Evolutionary conservation across 768 basidiomycete genomes (phyloP), one percentile per base, ranked within the genome.

Genomic region (Phanerochaete carnosa): DNA sequence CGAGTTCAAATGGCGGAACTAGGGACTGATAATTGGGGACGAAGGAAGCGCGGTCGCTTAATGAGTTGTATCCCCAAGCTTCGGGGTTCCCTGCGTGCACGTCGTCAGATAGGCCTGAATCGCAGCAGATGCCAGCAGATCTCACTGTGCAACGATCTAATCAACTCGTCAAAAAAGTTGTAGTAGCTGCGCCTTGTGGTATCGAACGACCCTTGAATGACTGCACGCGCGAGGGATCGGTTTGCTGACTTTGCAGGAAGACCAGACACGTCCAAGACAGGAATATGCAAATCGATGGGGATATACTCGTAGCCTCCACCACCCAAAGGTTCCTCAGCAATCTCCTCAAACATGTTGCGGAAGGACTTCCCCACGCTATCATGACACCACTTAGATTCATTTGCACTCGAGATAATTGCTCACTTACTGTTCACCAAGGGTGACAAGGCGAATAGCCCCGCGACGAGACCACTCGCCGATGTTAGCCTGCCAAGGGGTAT

Each of bases 391-490:
- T 52, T 32, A 33, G 23, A 19, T 6, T 1, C 12, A 9, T 23
- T 2, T 4, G 26, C 5, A 33, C 6, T 5, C 35, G 57, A 57
- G 57, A 13, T 16, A 22, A 23, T 6, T 1, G n/a, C 6, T 19
- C n/a, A 66, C 75, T 63, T 57, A 77, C 78, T 79, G 77, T 59
- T 74, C 72, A 2, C 74, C 75, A 30, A 79, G 76, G 13, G 78
- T 66, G 8, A 77, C 59, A 22, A 78, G 59, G 3, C 77, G 73
- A 25, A 79, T 71, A 15, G 78, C 76, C 35, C 70, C 67, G 25
- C 76, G 67, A 37, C 70, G 70, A 30, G 76, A 64, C 77, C 78
- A 80, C 50, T 73, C 70, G 19, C 72, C 61, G 19, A 77, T 76
- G 22, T 64, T 49, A 7, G 35, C 62, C 50, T 75, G 76, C 73